Percentiles rank a stretch among this genome's conserved stretches.
Evolutionary conservation across 805 yeast genomes (phyloP).

Genomic region (Ogataea trehaloabstinens): DNA sequence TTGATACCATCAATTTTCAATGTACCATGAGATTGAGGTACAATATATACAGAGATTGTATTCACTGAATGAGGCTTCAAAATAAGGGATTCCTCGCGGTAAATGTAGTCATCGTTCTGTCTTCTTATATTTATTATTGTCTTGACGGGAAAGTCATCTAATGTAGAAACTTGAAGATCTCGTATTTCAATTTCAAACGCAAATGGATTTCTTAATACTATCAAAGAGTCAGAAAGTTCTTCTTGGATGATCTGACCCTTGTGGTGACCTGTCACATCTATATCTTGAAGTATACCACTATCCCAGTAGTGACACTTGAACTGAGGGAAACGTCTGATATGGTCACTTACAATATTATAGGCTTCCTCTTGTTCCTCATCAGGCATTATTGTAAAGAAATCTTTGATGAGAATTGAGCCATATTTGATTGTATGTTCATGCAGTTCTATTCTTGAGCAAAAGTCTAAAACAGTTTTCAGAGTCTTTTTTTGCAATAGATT

Average conservation of each 20-base stretch:
- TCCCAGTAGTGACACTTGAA: constrained; percentile 63
- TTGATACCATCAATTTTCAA: constrained; percentile 50
- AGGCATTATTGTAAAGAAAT: constrained; percentile 53
- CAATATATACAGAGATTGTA: constrained; percentile 42
- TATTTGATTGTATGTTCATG: constrained; percentile 41
- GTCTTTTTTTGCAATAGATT: constrained; percentile 41
- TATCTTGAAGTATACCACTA: constrained; percentile 42
- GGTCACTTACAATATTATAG: constrained; percentile 33
- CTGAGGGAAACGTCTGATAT: constrained; percentile 11
- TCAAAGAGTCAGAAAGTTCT: constrained; percentile 57
- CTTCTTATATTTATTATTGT: constrained; percentile 23
- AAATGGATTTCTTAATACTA: constrained; percentile 76
- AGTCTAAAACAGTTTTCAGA: constrained; percentile 40
- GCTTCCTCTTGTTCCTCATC: constrained; percentile 55
- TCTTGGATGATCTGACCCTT: constrained; percentile 46
- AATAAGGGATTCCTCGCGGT: constrained; percentile 21
- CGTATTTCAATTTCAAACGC: constrained; percentile 65
- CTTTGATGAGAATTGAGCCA: constrained; percentile 53
- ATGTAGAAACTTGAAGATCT: constrained; percentile 39
- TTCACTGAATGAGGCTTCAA: constrained; percentile 39
- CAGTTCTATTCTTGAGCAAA: constrained; percentile 54
- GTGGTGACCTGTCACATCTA: constrained; percentile 14
- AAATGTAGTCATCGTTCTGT: constrained; percentile 13
- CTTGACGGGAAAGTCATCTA: constrained; percentile 25
- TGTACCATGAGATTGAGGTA: constrained; percentile 48